Evolutionary conservation across 305 asterid genomes (phyloP).

Genomic region (Ilex paraguariensis): DNA sequence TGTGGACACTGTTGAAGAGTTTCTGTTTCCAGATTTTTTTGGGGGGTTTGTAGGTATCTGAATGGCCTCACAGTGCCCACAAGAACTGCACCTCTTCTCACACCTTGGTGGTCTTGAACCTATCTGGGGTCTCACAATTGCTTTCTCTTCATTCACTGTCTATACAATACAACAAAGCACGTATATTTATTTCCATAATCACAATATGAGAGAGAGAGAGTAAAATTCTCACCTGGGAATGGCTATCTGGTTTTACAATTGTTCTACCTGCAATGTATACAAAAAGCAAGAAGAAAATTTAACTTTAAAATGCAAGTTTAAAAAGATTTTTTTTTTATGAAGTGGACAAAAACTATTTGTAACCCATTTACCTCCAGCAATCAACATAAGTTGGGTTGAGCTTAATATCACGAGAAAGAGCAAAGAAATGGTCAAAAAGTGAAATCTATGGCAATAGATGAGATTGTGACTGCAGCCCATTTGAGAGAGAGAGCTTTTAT

Average conservation of each 20-base stretch:
- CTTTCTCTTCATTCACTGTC: slow-evolving; percentile 24
- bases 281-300: slow-evolving; percentile 1
- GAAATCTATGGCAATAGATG: slow-evolving; percentile 17
- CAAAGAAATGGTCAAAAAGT: slow-evolving; percentile 28
- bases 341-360: neutral
- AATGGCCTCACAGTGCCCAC: slow-evolving; percentile 69
- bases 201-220: no score
- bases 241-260: slow-evolving; percentile 13
- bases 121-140: slow-evolving; percentile 34
- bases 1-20: slow-evolving; percentile 14
- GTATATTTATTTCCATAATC: slow-evolving; percentile 1
- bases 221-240: slow-evolving; percentile 21
- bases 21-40: slow-evolving; percentile 15
- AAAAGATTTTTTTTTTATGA: neutral
- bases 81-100: slow-evolving; percentile 48
- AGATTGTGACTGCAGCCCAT: slow-evolving; percentile 31
- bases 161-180: slow-evolving; percentile 8
- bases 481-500: slow-evolving; percentile 11
- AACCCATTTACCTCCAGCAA: slow-evolving; percentile 36
- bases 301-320: slow-evolving; percentile 2
- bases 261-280: slow-evolving; percentile 27
- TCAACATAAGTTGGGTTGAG: slow-evolving; percentile 33
- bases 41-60: slow-evolving; percentile 78
- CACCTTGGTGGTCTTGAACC: slow-evolving; percentile 84
- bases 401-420: slow-evolving; percentile 43